Evolutionary conservation across 2,329 filamentous ascomycete genomes (phyloP).

Genomic region (Moelleriella libera): DNA sequence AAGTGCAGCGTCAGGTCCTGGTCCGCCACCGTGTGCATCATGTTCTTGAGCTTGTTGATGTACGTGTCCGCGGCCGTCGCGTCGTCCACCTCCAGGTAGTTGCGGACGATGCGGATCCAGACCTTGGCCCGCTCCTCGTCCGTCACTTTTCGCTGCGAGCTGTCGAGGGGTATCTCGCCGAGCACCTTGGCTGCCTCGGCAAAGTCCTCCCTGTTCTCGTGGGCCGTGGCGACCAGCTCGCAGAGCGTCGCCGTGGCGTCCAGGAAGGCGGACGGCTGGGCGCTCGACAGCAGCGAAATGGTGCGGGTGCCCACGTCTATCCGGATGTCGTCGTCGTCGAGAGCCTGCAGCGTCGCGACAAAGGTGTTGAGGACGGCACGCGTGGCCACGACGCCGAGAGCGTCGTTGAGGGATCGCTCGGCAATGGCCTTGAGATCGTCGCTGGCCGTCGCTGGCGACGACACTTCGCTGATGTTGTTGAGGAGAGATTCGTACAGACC

Average conservation of each 20-base stretch:
- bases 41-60: slow-evolving; percentile 88
- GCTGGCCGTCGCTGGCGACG: slow-evolving; percentile 21
- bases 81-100: slow-evolving; percentile 90
- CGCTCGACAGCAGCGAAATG: slow-evolving; percentile 46
- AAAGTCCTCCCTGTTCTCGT: slow-evolving; percentile 74
- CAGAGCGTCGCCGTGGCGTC: slow-evolving; percentile 73
- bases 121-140: slow-evolving; percentile 70
- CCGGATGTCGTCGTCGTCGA: slow-evolving; percentile 50
- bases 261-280: slow-evolving; percentile 53
- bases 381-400: slow-evolving; percentile 62
- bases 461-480: slow-evolving; percentile 24
- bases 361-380: slow-evolving; percentile 57
- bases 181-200: slow-evolving; percentile 62
- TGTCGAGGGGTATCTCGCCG: slow-evolving; percentile 76
- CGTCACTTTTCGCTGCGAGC: slow-evolving; percentile 69
- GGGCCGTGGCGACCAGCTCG: slow-evolving; percentile 67
- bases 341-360: slow-evolving; percentile 43
- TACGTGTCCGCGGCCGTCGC: slow-evolving; percentile 72
- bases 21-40: slow-evolving; percentile 68
- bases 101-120: slow-evolving; percentile 88
- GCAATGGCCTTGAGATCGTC: slow-evolving; percentile 55
- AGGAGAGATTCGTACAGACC: slow-evolving; percentile 32
- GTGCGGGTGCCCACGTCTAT: slow-evolving; percentile 64
- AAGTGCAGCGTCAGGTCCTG: slow-evolving; percentile 70
- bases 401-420: slow-evolving; percentile 51